Evolutionary conservation across 2,329 filamentous ascomycete species (phyloP).

Genomic region (Aspergillus pseudonomiae): DNA sequence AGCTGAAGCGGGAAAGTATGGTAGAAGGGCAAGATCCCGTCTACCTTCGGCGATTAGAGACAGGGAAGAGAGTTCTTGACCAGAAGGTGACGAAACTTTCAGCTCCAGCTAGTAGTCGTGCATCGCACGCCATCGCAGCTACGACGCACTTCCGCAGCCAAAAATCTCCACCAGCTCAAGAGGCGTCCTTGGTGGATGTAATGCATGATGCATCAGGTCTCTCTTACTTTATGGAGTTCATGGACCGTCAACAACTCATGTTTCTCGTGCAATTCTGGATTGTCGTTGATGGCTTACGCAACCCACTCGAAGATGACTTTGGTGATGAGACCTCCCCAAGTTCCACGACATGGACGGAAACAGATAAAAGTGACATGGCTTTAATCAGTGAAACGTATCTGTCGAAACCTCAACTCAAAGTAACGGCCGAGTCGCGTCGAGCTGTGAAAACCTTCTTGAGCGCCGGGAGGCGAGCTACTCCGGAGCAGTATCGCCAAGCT

Average conservation of each 20-base stretch:
- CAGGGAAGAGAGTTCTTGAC: slow-evolving; percentile 85
- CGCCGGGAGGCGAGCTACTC: slow-evolving; percentile 74
- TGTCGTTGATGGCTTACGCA: slow-evolving; percentile 93
- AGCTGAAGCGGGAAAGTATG: slow-evolving; percentile 81
- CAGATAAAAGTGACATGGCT: slow-evolving; percentile 83
- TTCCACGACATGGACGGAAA: slow-evolving; percentile 73
- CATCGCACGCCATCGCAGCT: slow-evolving; percentile 36
- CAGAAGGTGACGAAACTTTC: slow-evolving; percentile 84
- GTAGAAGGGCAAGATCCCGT: slow-evolving; percentile 79
- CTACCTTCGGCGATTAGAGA: slow-evolving; percentile 86
- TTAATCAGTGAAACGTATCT: slow-evolving; percentile 93
- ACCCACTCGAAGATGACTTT: slow-evolving; percentile 84
- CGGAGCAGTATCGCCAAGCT: slow-evolving; percentile 80
- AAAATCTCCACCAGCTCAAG: slow-evolving; percentile 66
- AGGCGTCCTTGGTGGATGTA: slow-evolving; percentile 79
- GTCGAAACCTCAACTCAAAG: slow-evolving; percentile 76
- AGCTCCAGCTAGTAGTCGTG: slow-evolving; percentile 57
- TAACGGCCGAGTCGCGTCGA: slow-evolving; percentile 69
- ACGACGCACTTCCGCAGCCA: slow-evolving; percentile 36
- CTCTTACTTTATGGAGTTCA: slow-evolving; percentile 99
- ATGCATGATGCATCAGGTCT: slow-evolving; percentile 85
- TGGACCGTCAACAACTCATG: slow-evolving; percentile 89
- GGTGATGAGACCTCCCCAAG: slow-evolving; percentile 69
- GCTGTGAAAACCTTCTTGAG: slow-evolving; percentile 77
- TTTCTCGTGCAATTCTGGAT: slow-evolving; percentile 96